These are phyloP conservation scores for Paramecium pentaurelia DNA, from an alignment of 73 alveolate species.

Conservation along the genomic window DNA sequence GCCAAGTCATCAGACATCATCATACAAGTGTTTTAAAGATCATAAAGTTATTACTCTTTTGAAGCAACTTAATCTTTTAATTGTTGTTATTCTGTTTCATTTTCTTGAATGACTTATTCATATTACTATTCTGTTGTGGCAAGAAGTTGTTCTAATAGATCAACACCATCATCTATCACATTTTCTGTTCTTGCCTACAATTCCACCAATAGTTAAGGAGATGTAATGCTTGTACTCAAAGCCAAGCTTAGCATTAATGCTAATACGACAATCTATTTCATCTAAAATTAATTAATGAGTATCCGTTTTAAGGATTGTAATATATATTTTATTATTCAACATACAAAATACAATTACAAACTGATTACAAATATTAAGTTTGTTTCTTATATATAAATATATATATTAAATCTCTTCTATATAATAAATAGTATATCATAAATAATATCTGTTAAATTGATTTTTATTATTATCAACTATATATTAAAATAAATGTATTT, in stretches of 20 bases:
- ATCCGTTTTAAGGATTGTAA: neutral
- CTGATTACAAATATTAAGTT: neutral
- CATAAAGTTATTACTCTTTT: neutral
- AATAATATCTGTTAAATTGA: neutral
- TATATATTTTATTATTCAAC: neutral
- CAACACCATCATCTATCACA: conserved; percentile 31
- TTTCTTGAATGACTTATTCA: neutral
- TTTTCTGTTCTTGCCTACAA: conserved; percentile 12
- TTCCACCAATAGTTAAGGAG: neutral
- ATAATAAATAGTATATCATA: no score
- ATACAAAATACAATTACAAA: neutral
- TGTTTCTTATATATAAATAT: neutral
- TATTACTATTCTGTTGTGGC: neutral
- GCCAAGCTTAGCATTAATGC: neutral
- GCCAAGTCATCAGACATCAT: conserved; percentile 18
- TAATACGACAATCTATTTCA: neutral
- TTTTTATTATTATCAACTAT: no score
- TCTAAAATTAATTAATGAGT: neutral
- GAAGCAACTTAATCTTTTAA: neutral
- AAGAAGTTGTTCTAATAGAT: neutral
- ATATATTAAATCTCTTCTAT: neutral
- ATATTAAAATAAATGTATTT: no score
- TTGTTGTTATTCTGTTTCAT: neutral
- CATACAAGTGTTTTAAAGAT: neutral
- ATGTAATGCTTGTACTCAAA: neutral